Conservation (phyloP, 805 yeast genomes). For the Huiozyma sinensis region DNA sequence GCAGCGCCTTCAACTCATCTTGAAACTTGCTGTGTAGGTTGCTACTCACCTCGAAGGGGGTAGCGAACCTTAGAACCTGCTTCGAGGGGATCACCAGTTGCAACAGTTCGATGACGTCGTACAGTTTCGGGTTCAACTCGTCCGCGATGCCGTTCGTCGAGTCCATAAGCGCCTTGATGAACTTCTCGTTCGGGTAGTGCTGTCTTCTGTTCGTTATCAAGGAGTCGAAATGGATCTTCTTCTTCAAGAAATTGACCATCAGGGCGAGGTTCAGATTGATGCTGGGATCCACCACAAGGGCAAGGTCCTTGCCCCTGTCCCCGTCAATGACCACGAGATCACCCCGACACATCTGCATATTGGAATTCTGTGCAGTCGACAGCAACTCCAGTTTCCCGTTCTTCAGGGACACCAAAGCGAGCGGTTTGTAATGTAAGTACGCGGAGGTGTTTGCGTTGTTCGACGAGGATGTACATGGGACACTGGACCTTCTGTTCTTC, state of each 20-base stretch:
- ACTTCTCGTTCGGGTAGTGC: constrained; percentile 22
- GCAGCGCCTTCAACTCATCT: constrained; percentile 64
- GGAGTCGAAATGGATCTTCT: constrained; percentile 46
- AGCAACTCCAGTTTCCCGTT: constrained; percentile 62
- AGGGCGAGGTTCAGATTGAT: constrained; percentile 56
- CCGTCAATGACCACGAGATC: constrained; percentile 76
- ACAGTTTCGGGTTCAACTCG: constrained; percentile 23
- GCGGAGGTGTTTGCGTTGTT: constrained; percentile 7
- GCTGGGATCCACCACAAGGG: constrained; percentile 57
- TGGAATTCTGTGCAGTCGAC: constrained; percentile 57
- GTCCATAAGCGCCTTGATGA: constrained; percentile 20
- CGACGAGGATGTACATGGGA: not conserved
- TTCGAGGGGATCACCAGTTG: constrained; percentile 63
- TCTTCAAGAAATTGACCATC: constrained; percentile 62
- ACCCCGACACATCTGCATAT: constrained; percentile 42
- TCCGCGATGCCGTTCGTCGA: constrained; percentile 18
- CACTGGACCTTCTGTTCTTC: constrained; percentile 1
- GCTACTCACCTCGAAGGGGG: constrained; percentile 51
- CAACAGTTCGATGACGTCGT: constrained; percentile 36
- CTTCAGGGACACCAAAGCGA: constrained; percentile 43
- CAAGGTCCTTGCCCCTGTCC: constrained; percentile 74
- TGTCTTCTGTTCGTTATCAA: constrained; percentile 23
- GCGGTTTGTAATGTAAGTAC: constrained; percentile 28
- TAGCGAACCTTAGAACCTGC: constrained; percentile 67
- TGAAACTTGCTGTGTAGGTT: constrained; percentile 54